Evolutionary conservation across 2,329 filamentous ascomycete species (phyloP), one percentile per base, ranked within the genome.

Genomic region (Clonostachys rhizophaga): DNA sequence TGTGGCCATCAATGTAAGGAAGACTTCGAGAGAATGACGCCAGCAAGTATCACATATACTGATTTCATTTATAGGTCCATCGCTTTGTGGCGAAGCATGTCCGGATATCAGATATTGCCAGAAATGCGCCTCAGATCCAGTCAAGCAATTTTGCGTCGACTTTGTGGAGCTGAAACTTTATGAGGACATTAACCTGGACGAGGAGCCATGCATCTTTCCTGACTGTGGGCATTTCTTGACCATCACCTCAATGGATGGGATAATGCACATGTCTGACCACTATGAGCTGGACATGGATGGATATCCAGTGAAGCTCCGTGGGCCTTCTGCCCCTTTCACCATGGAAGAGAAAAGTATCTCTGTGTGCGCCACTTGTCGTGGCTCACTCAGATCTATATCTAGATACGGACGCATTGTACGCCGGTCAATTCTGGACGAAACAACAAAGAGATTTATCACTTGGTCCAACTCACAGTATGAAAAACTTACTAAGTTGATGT

Each of bases 211-310:
- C 51, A 73, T 89, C 18, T 74, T 88, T 43, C 78, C 78, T 0
- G 61, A 65, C 3, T 89, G 84, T 50, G 81, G 82, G 0, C 85
- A 89, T 56, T 73, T 87, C 51, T 64, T 83, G 44, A 85, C 81
- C 0, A 61, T 76, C 4, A 68, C 72, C 34, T 83, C 69, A 3
- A 74, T 89, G 65, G 85, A 89, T 58, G 77, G 76, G 0, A 64
- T 74, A 14, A 79, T 87, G 69, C 68, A 69, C 1, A 72, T 89
- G 65, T 50, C 54, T 4, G 61, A 67, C 2, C 65, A 75, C 50
- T 84, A 83, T 55, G 54, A 65, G 0, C 58, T 72, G 7, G 64
- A 75, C 40, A 49, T 54, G 0, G 52, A 66, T 20, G 67, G 59
- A 0, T 51, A 52, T 8, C 64, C 72, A 4, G 50, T 56, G 2